These are phyloP conservation scores for Fusarium coicis DNA, from an alignment of 2,329 filamentous ascomycete genomes.

Conservation along the genomic window DNA sequence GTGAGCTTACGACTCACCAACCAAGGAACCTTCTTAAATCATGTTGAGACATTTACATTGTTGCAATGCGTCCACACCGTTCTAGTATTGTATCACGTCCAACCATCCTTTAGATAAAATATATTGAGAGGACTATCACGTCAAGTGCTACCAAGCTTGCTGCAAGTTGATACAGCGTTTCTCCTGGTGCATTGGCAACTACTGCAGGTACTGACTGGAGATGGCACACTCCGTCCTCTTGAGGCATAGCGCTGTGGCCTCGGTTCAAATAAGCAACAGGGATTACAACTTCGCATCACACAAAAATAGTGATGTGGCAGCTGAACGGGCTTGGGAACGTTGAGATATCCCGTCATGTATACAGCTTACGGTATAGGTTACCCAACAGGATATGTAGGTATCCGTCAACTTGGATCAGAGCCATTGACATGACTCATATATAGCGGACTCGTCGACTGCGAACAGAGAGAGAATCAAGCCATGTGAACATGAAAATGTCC, in stretches of 20 bases:
- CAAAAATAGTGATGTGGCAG: background rate
- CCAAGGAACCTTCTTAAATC: background rate
- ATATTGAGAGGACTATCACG: background rate
- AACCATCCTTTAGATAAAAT: background rate
- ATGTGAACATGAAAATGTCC: background rate
- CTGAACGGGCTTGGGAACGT: background rate
- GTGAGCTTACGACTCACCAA: background rate
- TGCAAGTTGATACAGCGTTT: constrained; percentile 14
- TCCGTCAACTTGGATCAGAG: background rate
- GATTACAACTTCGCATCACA: background rate
- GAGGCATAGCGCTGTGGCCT: constrained; percentile 15
- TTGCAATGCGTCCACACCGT: background rate
- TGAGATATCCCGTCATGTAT: background rate
- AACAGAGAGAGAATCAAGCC: background rate
- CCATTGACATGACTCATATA: background rate
- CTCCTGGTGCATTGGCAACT: constrained; percentile 13
- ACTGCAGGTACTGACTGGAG: constrained; percentile 26
- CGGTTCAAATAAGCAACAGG: background rate
- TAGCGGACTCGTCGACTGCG: background rate
- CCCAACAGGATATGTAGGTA: background rate
- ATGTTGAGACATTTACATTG: background rate
- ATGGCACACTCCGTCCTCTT: constrained; percentile 12
- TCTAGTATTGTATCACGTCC: background rate
- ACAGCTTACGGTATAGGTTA: background rate
- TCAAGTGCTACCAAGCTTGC: background rate